Evolutionary conservation across 2,329 filamentous ascomycete species (phyloP).

Genomic region (Sporothrix protearum): DNA sequence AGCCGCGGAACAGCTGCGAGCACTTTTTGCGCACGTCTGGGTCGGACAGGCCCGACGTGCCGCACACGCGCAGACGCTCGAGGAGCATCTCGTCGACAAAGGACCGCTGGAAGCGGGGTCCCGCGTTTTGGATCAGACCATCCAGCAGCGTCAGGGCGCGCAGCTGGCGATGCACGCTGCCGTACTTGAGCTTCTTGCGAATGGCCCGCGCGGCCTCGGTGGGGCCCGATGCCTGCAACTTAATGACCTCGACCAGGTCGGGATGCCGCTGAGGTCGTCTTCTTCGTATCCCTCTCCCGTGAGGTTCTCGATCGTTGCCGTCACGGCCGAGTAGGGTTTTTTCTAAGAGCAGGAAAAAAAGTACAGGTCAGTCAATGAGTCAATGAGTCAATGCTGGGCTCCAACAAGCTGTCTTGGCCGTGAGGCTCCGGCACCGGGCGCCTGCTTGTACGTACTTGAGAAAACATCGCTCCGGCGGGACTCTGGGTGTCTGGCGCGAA

Average conservation of each 20-base stretch:
- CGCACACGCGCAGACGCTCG: conserved; percentile 84
- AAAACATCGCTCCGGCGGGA: conserved; percentile 8
- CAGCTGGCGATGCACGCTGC: conserved; percentile 86
- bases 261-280: conserved; percentile 87
- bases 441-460: conserved; percentile 8
- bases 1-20: conserved; percentile 78
- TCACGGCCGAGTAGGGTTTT: conserved; percentile 91
- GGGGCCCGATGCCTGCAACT: conserved; percentile 81
- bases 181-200: conserved; percentile 98
- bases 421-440: not conserved
- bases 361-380: not conserved
- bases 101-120: conserved; percentile 75
- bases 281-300: conserved; percentile 87
- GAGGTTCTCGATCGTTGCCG: conserved; percentile 84
- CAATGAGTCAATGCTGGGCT: too few relatives aligned
- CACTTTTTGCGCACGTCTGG: conserved; percentile 84
- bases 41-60: conserved; percentile 80
- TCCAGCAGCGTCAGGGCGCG: conserved; percentile 86
- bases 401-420: not conserved
- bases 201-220: conserved; percentile 86
- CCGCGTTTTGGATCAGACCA: conserved; percentile 90
- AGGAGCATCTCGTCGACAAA: conserved; percentile 90
- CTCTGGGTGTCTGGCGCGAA: not conserved
- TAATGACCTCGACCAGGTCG: conserved; percentile 90
- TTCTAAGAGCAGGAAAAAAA: conserved; percentile 46